A percentile compares a stretch with the other conserved stretches of the same genome.
These are phyloP conservation scores for Plasmodium adleri DNA, from an alignment of 169 alveolate genomes.

Conservation along the genomic window DNA sequence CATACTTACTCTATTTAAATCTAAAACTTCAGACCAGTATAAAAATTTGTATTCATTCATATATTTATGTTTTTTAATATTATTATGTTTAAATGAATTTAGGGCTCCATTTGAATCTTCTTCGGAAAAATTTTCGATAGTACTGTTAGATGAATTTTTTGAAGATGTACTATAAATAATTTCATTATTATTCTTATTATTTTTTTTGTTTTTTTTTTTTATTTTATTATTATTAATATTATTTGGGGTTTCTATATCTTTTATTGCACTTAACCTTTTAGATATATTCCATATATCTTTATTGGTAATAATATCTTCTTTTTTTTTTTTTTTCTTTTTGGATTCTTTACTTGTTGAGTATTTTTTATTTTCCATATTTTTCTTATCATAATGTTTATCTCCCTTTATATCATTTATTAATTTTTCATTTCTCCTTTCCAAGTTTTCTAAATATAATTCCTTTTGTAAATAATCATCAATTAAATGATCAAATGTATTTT, in stretches of 20 bases:
- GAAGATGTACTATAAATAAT: background rate
- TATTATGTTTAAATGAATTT: background rate
- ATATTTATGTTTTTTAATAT: slow-evolving; percentile 15
- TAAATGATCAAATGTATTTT: slow-evolving; percentile 20
- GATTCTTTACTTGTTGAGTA: background rate
- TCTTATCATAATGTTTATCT: background rate
- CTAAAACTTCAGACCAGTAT: slow-evolving; percentile 74
- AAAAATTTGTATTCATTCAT: slow-evolving; percentile 42
- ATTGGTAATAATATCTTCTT: background rate
- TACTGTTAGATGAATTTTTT: slow-evolving; percentile 4
- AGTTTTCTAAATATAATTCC: slow-evolving; percentile 55
- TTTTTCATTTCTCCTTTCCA: slow-evolving; percentile 35
- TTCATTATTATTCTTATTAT: background rate
- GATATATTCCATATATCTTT: slow-evolving; percentile 11
- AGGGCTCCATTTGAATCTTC: background rate
- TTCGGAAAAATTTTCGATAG: background rate
- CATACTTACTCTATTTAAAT: slow-evolving; percentile 71
- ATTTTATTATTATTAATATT: slow-evolving; percentile 5
- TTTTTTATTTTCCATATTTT: background rate
- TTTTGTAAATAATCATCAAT: slow-evolving; percentile 71
- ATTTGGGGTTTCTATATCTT: slow-evolving; percentile 2
- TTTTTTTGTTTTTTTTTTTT: background rate
- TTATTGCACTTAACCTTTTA: slow-evolving; percentile 9
- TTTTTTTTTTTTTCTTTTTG: background rate
- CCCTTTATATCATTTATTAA: slow-evolving; percentile 4